Evolutionary conservation across 305 asterid species (phyloP), one percentile per base, ranked within the genome.

Genomic region (Fraxinus dipetala): DNA sequence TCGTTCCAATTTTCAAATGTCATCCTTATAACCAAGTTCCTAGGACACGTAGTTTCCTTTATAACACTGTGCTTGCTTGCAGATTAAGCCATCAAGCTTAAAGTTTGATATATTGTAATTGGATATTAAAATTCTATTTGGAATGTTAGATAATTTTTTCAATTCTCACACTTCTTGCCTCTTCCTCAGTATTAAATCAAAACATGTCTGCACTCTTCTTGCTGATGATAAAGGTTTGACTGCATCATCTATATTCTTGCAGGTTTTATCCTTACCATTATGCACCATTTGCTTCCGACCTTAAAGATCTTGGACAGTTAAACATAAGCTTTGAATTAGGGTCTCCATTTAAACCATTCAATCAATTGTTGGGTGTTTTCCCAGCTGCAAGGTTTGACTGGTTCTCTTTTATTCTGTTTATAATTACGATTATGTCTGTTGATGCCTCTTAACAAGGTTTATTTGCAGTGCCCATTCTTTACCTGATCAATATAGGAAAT

Each of bases 241-340:
- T 74, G 83, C 35, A 28, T 22, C 34, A 40, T 48, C 81, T 80
- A 24, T 85, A 31, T 80, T 84, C 36, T 73, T 87, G 83, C 95
- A 96, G 99, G 98, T 96, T 89, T 88, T 94, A 93, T 87, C 99
- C 99, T 26, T 94, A 94, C 82, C 99, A 96, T 89, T 96, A 96
- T 80, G 99, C 99, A 35, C 99, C 99, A 69, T 96, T 96, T 90
- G 99, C 99, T 85, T 96, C 99, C 38, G 98, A 96, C 88, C 95
- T 94, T 26, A 91, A 89, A 89, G 95, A 91, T 89, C 97, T 96
- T 78, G 95, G 87, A 45, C 87, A 88, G 84, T 80, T 96, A 90
- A 79, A 90, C 83, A 91, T 94, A 84, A 83, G 79, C 75, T 96
- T 93, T 89, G 93, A 91, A 85, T 80, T 94, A 80, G 99, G 99